phyloP scores from a whole-genome alignment of 108 stramenopile species.

The Bacterosira constricta region DNA sequence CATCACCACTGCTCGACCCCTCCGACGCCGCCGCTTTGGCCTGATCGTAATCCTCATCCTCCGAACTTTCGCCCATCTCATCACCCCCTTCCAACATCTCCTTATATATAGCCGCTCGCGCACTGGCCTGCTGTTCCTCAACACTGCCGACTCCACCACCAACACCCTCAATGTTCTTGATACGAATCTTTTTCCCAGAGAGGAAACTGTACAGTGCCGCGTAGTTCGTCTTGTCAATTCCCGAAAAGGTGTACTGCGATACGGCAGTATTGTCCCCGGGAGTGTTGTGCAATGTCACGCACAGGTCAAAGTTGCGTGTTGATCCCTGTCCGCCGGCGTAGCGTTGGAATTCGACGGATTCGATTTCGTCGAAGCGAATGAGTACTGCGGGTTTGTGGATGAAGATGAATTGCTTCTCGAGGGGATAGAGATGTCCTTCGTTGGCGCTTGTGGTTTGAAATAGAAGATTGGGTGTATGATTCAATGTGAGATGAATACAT shows the following conservation, averaged over 20 bases:
- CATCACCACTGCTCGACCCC: constrained; percentile 64
- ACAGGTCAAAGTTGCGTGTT: constrained; percentile 94
- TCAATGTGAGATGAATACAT: no score
- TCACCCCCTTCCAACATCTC: constrained; percentile 60
- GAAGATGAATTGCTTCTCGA: constrained; percentile 99
- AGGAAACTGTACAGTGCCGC: constrained; percentile 86
- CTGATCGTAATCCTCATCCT: constrained; percentile 66
- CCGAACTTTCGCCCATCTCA: constrained; percentile 55
- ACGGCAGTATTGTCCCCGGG: constrained; percentile 54
- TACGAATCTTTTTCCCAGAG: constrained; percentile 83
- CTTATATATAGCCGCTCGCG: constrained; percentile 58
- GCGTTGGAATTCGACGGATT: constrained; percentile 95
- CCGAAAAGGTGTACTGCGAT: constrained; percentile 88
- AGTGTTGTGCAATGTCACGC: constrained; percentile 70
- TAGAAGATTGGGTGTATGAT: neutral
- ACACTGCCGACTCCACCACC: constrained; percentile 36
- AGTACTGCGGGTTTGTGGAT: constrained; percentile 99
- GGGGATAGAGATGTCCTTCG: constrained; percentile 96
- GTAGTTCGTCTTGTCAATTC: constrained; percentile 91
- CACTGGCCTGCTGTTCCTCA: neutral
- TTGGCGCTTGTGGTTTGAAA: constrained; percentile 64
- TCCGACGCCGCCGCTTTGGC: constrained; percentile 59
- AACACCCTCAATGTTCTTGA: constrained; percentile 88
- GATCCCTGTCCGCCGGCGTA: constrained; percentile 90
- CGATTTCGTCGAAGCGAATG: constrained; percentile 97